Conservation (phyloP, 225 moss, liverwort and hornwort genomes). For the Physcomitrellopsis africana region DNA sequence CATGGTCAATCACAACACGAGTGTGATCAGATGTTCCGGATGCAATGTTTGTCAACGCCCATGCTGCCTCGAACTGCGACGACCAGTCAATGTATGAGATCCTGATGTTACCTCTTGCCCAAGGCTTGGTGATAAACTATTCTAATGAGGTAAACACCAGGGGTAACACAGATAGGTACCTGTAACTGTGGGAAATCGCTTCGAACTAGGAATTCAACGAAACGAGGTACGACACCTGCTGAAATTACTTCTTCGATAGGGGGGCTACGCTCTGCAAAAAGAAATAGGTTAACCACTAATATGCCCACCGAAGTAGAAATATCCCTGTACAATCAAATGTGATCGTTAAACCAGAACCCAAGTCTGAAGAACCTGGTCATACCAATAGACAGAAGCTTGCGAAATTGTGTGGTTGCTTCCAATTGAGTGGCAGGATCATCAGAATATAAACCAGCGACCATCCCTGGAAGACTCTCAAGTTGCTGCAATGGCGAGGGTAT, state of each 20-base stretch:
- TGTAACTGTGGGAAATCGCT: constrained; percentile 84
- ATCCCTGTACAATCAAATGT: neutral
- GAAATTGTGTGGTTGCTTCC: constrained; percentile 92
- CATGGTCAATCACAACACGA: constrained; percentile 88
- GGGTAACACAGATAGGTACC: constrained; percentile 26
- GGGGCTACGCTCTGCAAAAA: constrained; percentile 79
- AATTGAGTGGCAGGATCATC: constrained; percentile 80
- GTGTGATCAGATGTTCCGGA: constrained; percentile 98
- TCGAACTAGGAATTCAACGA: constrained; percentile 88
- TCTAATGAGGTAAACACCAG: too few relatives aligned
- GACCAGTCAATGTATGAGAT: neutral
- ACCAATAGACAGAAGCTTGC: constrained; percentile 94
- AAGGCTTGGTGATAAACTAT: neutral
- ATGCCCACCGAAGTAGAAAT: too few relatives aligned
- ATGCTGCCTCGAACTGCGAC: constrained; percentile 91
- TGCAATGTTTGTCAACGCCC: constrained; percentile 97
- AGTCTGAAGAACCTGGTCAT: neutral
- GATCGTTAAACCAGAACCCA: too few relatives aligned
- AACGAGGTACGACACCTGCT: constrained; percentile 95
- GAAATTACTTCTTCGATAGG: constrained; percentile 97
- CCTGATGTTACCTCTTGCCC: too few relatives aligned
- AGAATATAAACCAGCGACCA: constrained; percentile 92
- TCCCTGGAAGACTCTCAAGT: constrained; percentile 94
- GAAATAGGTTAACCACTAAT: neutral
- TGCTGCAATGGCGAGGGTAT: constrained; percentile 45